Percentiles rank a stretch among this genome's conserved stretches.
Evolutionary conservation across 1,284 basidiomycete genomes (phyloP).

Genomic region (Ustilago trichophora): DNA sequence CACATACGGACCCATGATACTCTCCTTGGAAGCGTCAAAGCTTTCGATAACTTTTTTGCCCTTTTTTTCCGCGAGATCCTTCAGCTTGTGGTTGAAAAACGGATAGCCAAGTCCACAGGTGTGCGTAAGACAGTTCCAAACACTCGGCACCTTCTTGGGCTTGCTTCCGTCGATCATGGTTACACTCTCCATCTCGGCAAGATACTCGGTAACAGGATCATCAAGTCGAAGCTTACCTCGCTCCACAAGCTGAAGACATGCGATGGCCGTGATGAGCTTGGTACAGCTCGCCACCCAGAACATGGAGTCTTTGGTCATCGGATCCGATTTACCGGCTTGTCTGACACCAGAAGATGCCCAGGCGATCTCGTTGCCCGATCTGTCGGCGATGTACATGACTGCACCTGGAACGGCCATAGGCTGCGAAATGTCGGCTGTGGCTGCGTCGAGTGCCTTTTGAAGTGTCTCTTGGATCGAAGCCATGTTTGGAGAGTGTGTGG

Average conservation of each 20-base stretch:
- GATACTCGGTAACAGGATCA: constrained; percentile 41
- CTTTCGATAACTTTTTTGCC: constrained; percentile 24
- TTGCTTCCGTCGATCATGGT: constrained; percentile 38
- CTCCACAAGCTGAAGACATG: constrained; percentile 64
- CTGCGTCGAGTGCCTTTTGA: constrained; percentile 31
- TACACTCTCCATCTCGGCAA: constrained; percentile 56
- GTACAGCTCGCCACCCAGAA: constrained; percentile 61
- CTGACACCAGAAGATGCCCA: constrained; percentile 50
- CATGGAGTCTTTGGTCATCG: constrained; percentile 51
- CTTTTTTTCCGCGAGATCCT: constrained; percentile 18
- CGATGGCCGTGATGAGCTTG: constrained; percentile 65
- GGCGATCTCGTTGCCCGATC: constrained; percentile 45
- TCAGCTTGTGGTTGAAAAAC: constrained; percentile 48
- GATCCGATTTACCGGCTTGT: constrained; percentile 36
- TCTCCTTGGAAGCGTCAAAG: constrained; percentile 21
- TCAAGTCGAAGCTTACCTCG: constrained; percentile 57
- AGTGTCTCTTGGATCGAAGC: constrained; percentile 28
- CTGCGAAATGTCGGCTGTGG: constrained; percentile 21
- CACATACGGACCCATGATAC: constrained; percentile 33
- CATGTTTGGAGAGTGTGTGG: too few species aligned
- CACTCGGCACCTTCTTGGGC: constrained; percentile 46
- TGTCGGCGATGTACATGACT: constrained; percentile 54
- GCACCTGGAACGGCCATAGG: constrained; percentile 46
- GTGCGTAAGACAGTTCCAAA: constrained; percentile 50
- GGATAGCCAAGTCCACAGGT: constrained; percentile 35